A percentile compares a stretch with the other conserved stretches of the same genome.
Conservation (phyloP, 1,139 yeast species). For the Blastobotrys indianensis region DNA sequence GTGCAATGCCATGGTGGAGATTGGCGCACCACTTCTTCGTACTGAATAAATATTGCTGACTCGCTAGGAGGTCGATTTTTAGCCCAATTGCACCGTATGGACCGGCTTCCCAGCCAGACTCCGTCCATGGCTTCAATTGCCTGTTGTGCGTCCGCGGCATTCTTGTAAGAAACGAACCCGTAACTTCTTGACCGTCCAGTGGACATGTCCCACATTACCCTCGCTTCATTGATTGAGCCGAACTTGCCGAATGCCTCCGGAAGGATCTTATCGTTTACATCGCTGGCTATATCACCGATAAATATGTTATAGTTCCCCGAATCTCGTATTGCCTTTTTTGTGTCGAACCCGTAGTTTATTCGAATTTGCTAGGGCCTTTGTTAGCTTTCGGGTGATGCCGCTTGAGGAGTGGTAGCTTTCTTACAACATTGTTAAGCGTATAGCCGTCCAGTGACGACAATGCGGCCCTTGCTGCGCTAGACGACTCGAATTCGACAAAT, state of each 20-base stretch:
- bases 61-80: constrained; percentile 27
- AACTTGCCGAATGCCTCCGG: constrained; percentile 54
- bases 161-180: constrained; percentile 80
- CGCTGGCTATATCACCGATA: constrained; percentile 82
- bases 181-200: constrained; percentile 88
- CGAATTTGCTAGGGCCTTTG: constrained; percentile 33
- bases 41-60: constrained; percentile 23
- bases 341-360: constrained; percentile 81
- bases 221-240: constrained; percentile 68
- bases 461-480: constrained; percentile 58
- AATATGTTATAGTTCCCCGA: constrained; percentile 61
- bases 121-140: constrained; percentile 79
- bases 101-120: constrained; percentile 61
- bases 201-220: constrained; percentile 97
- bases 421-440: constrained; percentile 18
- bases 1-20: constrained; percentile 85
- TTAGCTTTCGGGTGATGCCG: no score
- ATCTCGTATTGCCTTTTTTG: constrained; percentile 52
- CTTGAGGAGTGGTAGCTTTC: constrained; percentile 31
- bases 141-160: constrained; percentile 61
- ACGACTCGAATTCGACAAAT: constrained; percentile 65
- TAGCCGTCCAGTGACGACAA: constrained; percentile 55
- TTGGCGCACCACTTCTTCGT: constrained; percentile 66
- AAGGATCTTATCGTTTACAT: constrained; percentile 73
- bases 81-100: constrained; percentile 86